Conservation (phyloP, 2,329 filamentous ascomycete genomes). For the Hymenoscyphus albidus region DNA sequence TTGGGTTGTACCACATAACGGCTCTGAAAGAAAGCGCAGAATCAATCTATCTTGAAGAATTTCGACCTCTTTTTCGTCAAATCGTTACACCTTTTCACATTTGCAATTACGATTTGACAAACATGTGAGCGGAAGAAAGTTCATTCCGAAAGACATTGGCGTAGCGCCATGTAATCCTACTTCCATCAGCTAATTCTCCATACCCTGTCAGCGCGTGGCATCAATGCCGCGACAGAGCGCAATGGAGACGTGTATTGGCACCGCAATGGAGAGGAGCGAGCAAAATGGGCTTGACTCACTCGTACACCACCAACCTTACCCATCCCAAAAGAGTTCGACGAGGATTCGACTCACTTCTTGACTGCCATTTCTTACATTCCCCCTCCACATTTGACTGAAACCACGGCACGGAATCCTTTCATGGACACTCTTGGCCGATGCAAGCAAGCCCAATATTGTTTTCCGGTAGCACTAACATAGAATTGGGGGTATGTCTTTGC, state of each 20-base stretch:
- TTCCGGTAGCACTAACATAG: slow-evolving; percentile 1
- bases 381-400: neutral
- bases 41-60: neutral
- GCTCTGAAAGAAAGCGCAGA: neutral
- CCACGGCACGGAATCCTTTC: slow-evolving; percentile 2
- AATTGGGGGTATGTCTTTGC: neutral
- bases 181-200: neutral
- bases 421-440: slow-evolving; percentile 2
- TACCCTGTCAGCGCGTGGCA: slow-evolving; percentile 1
- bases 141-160: neutral
- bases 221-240: neutral
- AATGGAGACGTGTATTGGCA: neutral
- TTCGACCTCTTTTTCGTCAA: neutral
- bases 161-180: slow-evolving; percentile 2
- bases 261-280: neutral
- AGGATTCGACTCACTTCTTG: neutral
- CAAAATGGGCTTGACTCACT: slow-evolving; percentile 1
- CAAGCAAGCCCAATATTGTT: slow-evolving; percentile 4
- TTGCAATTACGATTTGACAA: neutral
- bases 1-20: neutral
- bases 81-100: neutral
- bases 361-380: neutral
- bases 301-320: slow-evolving; percentile 1
- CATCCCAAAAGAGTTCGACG: neutral
- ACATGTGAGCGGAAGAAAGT: neutral